A percentile compares a stretch with the other conserved stretches of the same genome.
Conservation (phyloP, 805 yeast species). For the Saturnispora dispora region DNA sequence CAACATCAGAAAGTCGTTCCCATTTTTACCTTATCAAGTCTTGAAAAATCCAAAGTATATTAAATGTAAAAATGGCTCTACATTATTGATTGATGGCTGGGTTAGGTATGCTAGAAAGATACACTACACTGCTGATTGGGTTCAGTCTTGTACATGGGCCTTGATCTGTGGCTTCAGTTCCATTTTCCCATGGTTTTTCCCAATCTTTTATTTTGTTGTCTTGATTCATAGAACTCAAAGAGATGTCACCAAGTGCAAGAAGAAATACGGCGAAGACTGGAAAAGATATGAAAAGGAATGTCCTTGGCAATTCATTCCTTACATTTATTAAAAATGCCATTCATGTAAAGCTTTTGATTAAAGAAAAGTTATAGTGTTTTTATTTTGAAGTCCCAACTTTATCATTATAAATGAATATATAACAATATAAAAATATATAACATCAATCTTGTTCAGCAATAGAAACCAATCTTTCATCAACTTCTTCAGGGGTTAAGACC, state of each 20-base stretch:
- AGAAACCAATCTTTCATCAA: constrained; percentile 86
- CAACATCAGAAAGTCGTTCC: constrained; percentile 76
- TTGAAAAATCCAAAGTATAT: constrained; percentile 79
- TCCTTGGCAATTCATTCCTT: constrained; percentile 89
- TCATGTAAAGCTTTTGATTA: not conserved
- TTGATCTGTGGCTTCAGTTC: constrained; percentile 80
- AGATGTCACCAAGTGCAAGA: constrained; percentile 75
- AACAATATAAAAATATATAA: not conserved
- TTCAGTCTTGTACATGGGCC: constrained; percentile 87
- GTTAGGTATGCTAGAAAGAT: constrained; percentile 85
- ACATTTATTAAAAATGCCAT: constrained; percentile 41
- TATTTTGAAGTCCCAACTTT: not conserved
- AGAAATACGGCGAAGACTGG: constrained; percentile 95
- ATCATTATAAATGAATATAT: not conserved
- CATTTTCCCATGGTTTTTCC: constrained; percentile 94
- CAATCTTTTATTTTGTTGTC: constrained; percentile 79
- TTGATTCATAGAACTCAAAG: constrained; percentile 82
- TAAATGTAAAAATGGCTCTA: constrained; percentile 75
- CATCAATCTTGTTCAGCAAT: constrained; percentile 90
- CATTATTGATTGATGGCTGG: constrained; percentile 90
- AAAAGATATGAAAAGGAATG: constrained; percentile 73
- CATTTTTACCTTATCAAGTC: constrained; percentile 79
- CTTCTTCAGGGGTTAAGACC: constrained; percentile 70
- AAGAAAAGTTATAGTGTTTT: not conserved
- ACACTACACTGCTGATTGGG: constrained; percentile 91